phyloP scores from a whole-genome alignment of 2,329 filamentous ascomycete genomes.

The Colletotrichum tropicale region DNA sequence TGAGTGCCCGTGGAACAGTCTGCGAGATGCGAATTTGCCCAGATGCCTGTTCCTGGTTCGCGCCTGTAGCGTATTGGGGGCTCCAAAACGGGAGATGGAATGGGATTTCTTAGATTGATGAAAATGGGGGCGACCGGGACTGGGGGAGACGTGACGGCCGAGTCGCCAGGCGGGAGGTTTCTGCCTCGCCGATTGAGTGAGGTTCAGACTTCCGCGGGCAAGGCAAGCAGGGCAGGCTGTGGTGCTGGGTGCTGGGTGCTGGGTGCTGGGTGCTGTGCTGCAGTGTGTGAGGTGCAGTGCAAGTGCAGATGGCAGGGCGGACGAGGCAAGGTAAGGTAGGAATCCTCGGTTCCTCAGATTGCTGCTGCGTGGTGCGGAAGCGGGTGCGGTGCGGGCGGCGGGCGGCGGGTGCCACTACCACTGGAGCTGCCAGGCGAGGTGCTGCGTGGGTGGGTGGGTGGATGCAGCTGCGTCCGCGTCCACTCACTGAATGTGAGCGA shows the following conservation, averaged over 20 bases:
- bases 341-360: not conserved
- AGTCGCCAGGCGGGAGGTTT: not conserved
- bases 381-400: conserved; percentile 12
- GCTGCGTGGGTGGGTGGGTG: conserved; percentile 5
- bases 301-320: not conserved
- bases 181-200: not conserved
- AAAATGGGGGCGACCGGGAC: not conserved
- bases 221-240: not conserved
- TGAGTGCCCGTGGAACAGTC: not conserved
- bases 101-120: not conserved
- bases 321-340: not conserved
- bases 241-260: not conserved
- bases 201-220: not conserved
- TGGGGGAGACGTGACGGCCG: not conserved
- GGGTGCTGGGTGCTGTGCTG: not conserved
- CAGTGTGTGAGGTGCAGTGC: not conserved
- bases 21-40: not conserved
- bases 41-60: not conserved
- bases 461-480: not conserved
- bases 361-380: conserved; percentile 4
- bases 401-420: not conserved
- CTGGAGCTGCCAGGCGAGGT: not conserved
- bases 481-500: not conserved
- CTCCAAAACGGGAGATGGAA: not conserved
- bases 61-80: not conserved